Base-by-base conservation (phyloP, 768 basidiomycete genomes). In the Ephemerocybe angulata region DNA sequence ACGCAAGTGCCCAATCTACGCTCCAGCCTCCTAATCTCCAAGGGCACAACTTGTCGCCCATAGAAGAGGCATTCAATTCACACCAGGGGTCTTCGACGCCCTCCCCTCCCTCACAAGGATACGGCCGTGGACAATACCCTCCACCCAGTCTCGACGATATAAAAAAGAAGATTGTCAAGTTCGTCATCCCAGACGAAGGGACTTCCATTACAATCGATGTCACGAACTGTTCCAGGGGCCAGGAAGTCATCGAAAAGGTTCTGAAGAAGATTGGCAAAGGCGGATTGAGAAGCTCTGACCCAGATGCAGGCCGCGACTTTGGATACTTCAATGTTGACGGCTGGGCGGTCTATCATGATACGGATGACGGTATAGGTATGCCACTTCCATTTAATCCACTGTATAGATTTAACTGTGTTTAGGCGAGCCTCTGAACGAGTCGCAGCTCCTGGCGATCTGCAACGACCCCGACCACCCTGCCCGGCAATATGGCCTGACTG, bases 231-330 rank as follows among this genome's bases (percentile, higher is more conserved):
- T 77, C 76, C 1, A 87, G 86, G 25, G 94, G 93, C 8, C 78
- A 88, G 2, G 93, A 98, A 63, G 83, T 98, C 2, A 78, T 98
- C 49, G 89, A 92, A 60, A 86, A 88, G 61, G 94, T 90, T 1
- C 74, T 99, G 58, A 90, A 84, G 67, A 99, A 99, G 70, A 90
- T 96, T 60, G 85, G 85, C 42, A 96, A 93, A 67, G 67, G 79
- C 0, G 72, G 72, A 29, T 59, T 72, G 8, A 76, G 76, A 56
- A 73, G 70, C 50, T 57, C 72, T 1, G 81, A 82, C 7, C 43
- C 60, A 2, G 76, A 79, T 49, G 72, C 69, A 28, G 73, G 73
- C 46, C 62, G 75, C 48, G 83, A 82, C 56, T n/a, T n/a, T n/a
- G 87, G 86, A 0, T 86, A 85, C 0, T 74, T 96, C 13, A 83